A percentile compares a stretch with the other conserved stretches of the same genome.
Conservation (phyloP, 345 rosid genomes). For the Durio zibethinus region DNA sequence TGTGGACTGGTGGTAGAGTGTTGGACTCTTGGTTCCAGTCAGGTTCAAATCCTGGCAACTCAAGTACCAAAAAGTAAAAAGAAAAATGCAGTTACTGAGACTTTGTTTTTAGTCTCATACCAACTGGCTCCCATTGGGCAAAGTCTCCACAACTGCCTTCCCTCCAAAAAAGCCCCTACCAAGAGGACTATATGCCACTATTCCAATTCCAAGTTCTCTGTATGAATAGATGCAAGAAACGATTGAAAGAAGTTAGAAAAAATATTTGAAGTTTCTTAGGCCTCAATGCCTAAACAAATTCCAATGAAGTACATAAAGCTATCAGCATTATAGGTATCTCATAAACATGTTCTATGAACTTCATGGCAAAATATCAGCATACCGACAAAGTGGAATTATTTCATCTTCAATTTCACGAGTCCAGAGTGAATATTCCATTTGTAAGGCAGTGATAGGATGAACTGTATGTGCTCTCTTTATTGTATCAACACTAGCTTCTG, state of each 20-base stretch:
- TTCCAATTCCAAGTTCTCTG: constrained; percentile 34
- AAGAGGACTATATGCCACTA: constrained; percentile 34
- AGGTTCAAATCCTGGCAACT: too few relatives aligned
- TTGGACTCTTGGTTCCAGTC: too few relatives aligned
- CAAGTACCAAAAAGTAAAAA: too few relatives aligned
- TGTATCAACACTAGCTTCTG: constrained; percentile 39
- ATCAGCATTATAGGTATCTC: too few relatives aligned
- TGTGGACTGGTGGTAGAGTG: too few relatives aligned
- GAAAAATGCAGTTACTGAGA: neutral
- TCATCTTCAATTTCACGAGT: constrained; percentile 39
- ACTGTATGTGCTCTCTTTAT: constrained; percentile 36
- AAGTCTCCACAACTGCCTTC: constrained; percentile 30
- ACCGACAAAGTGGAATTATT: constrained; percentile 43
- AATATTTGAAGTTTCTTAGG: too few relatives aligned
- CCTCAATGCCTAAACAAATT: too few relatives aligned
- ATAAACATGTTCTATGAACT: too few relatives aligned
- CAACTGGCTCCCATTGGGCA: constrained; percentile 22
- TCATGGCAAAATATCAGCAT: neutral
- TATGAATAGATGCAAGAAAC: neutral
- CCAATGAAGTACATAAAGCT: too few relatives aligned
- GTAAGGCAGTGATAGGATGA: constrained; percentile 40
- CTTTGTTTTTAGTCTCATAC: neutral
- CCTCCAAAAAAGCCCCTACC: constrained; percentile 33
- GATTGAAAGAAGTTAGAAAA: neutral
- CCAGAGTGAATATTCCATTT: constrained; percentile 41